Evolutionary conservation across 2,329 filamentous ascomycete genomes (phyloP), one percentile per base, ranked within the genome.

Genomic region (Passalora sequoiae): DNA sequence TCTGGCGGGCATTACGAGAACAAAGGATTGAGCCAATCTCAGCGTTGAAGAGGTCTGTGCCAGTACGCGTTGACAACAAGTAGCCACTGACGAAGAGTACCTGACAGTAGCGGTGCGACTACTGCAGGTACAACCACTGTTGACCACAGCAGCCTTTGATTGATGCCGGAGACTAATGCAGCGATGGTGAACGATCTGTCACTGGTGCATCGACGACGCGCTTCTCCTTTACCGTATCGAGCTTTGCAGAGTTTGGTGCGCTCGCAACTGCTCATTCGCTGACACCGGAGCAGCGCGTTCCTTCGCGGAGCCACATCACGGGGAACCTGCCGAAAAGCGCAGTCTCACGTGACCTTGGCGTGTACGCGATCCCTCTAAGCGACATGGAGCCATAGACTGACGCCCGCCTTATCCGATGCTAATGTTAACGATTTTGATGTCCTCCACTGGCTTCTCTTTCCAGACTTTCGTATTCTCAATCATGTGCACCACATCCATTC

Each of bases 391-490:
- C n/a, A n/a, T n/a, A n/a, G n/a, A n/a, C n/a, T n/a, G n/a, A n/a
- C n/a, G n/a, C n/a, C n/a, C 10, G 30, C 15, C n/a, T 24, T 39
- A 47, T 13, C 41, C 41, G 31, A 61, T 45, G 41, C 49, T 60
- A 56, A 98, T 94, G 63, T 86, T 96, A 45, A 98, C 79, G 55
- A 98, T 94, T 69, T 95, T 97, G 60, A 98, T 89, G 64, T 98
- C 92, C 60, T 95, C 89, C 65, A 94, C 86, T 1, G 92, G 92
- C 71, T 91, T 94, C 70, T 98, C 94, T 72, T 84, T 84, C 66
- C 85, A 82, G 3, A 89, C 89, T 62, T 84, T 85, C 12, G 78
- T 76, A 63, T 94, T 95, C 69, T 98, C 92, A 62, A 98, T 98
- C 71, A 84, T 87, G 66, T 97, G 89, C 48, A 98, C 83, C 15